phyloP scores from a whole-genome alignment of 352 stramenopile species.

The Pythium aquatile region DNA sequence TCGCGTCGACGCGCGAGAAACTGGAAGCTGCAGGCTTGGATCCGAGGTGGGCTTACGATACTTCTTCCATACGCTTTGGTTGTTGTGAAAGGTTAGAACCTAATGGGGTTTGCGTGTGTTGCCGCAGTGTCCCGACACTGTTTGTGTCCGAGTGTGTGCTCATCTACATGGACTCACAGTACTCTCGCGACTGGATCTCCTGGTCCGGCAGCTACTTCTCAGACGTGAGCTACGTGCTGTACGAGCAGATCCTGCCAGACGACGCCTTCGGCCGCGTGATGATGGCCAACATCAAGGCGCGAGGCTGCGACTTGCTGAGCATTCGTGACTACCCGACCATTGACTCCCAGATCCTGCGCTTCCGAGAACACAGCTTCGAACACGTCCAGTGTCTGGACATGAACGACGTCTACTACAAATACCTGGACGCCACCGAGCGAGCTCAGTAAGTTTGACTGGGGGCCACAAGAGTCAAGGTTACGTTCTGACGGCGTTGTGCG shows the following conservation, averaged over 20 bases:
- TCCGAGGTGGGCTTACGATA: constrained; percentile 22
- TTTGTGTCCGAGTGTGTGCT: constrained; percentile 92
- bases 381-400: constrained; percentile 85
- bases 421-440: constrained; percentile 63
- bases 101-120: not conserved
- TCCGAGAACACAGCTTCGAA: constrained; percentile 65
- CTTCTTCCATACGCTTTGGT: not conserved
- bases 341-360: constrained; percentile 71
- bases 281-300: constrained; percentile 89
- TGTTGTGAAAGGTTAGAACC: not conserved
- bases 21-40: constrained; percentile 61
- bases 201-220: constrained; percentile 71
- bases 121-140: constrained; percentile 44
- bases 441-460: constrained; percentile 40
- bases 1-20: constrained; percentile 48
- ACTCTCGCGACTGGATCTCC: constrained; percentile 66
- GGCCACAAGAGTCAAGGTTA: too few relatives aligned
- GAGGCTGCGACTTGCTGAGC: constrained; percentile 86
- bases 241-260: constrained; percentile 90
- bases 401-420: constrained; percentile 92
- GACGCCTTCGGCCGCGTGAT: constrained; percentile 91
- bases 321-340: constrained; percentile 79
- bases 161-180: constrained; percentile 90
- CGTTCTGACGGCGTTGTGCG: not conserved
- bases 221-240: constrained; percentile 80